phyloP scores from a whole-genome alignment of 768 basidiomycete genomes.

The Pleurotus djamor region DNA sequence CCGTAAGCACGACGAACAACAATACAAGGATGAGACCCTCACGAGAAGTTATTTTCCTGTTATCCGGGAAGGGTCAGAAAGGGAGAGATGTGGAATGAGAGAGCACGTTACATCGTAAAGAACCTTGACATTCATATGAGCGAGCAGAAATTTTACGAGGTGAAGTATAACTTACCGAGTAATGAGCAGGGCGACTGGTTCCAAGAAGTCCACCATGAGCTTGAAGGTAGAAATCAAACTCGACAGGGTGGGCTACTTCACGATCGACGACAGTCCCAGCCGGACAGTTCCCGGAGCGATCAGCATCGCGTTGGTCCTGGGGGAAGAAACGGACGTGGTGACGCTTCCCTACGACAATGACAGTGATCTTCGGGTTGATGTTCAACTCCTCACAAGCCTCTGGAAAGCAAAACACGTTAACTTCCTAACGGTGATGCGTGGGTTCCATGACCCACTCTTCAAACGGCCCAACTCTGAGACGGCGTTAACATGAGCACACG shows the following conservation, averaged over 20 bases:
- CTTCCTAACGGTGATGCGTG: not conserved
- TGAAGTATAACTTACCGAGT: slow-evolving; percentile 21
- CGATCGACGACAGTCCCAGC: slow-evolving; percentile 80
- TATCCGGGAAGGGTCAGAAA: not conserved
- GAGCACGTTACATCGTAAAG: slow-evolving; percentile 30
- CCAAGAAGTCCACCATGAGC: slow-evolving; percentile 78
- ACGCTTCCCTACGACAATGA: slow-evolving; percentile 80
- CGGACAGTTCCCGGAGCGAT: slow-evolving; percentile 69
- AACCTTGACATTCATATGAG: slow-evolving; percentile 18
- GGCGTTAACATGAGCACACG: slow-evolving; percentile 1
- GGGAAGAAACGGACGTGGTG: slow-evolving; percentile 70
- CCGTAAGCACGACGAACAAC: not conserved
- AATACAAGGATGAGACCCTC: slow-evolving; percentile 8
- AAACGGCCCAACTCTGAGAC: slow-evolving; percentile 55
- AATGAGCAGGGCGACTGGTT: slow-evolving; percentile 64
- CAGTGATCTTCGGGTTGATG: slow-evolving; percentile 66
- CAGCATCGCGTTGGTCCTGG: slow-evolving; percentile 38
- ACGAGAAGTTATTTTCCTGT: slow-evolving; percentile 50
- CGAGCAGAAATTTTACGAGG: not conserved
- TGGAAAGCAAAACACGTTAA: slow-evolving; percentile 21
- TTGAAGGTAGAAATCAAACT: slow-evolving; percentile 80
- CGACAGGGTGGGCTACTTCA: slow-evolving; percentile 67
- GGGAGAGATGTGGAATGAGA: not conserved
- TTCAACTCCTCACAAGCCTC: slow-evolving; percentile 60
- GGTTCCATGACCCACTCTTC: slow-evolving; percentile 37